Evolutionary conservation across 495 filamentous ascomycete species (phyloP).

Genomic region (Penicillium goetzii): DNA sequence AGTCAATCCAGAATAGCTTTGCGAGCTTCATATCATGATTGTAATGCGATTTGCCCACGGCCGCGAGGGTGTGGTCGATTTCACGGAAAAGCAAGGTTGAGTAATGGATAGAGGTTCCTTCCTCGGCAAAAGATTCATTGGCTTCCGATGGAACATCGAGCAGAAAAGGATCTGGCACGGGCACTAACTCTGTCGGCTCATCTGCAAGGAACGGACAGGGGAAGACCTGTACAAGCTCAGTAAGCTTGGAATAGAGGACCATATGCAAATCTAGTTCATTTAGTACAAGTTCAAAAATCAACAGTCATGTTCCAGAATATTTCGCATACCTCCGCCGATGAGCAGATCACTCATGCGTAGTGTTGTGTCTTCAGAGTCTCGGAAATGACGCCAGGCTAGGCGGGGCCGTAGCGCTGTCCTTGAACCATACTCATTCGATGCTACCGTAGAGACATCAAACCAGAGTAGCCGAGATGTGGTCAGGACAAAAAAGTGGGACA

Average conservation of each 20-base stretch:
- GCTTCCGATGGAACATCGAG: constrained; percentile 37
- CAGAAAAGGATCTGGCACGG: constrained; percentile 46
- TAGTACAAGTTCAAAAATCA: constrained; percentile 8
- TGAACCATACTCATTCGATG: constrained; percentile 15
- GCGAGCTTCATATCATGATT: constrained; percentile 32
- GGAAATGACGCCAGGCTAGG: constrained; percentile 50
- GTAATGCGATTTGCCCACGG: constrained; percentile 20
- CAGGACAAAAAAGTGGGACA: constrained; percentile 58
- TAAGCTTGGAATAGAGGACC: constrained; percentile 51
- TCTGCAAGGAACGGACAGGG: constrained; percentile 34
- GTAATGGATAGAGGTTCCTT: constrained; percentile 22
- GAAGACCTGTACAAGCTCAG: constrained; percentile 40
- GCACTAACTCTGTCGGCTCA: constrained; percentile 21
- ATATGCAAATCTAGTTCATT: constrained; percentile 35
- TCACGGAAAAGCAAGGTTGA: constrained; percentile 44
- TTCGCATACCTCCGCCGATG: constrained; percentile 36
- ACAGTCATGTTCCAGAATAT: neutral
- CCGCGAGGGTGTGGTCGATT: constrained; percentile 30
- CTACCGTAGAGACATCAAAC: constrained; percentile 34
- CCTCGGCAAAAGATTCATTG: constrained; percentile 3
- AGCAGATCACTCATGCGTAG: constrained; percentile 40
- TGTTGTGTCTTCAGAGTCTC: constrained; percentile 51
- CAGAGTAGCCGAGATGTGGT: constrained; percentile 54
- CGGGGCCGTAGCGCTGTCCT: constrained; percentile 28
- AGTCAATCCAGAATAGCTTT: constrained; percentile 46